Conservation (phyloP, 768 basidiomycete species). For the Boletus sp. region DNA sequence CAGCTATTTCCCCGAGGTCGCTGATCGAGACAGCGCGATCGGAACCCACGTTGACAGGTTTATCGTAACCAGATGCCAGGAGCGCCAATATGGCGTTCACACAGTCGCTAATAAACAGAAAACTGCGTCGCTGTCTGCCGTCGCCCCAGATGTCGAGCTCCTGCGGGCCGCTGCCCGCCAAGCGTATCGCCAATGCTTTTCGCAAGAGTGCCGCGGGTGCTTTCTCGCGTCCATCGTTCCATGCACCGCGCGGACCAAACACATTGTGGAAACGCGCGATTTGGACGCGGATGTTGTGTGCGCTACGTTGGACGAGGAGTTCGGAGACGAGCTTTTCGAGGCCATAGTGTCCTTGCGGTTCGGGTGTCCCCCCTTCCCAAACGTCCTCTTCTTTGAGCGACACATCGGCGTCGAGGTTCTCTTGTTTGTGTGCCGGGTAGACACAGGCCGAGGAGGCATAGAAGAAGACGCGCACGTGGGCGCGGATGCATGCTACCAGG, state of each 20-base stretch:
- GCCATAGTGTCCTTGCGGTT: slow-evolving; percentile 56
- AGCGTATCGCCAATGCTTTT: slow-evolving; percentile 41
- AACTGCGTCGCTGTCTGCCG: slow-evolving; percentile 51
- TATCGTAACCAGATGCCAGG: slow-evolving; percentile 34
- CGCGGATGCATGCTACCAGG: slow-evolving; percentile 36
- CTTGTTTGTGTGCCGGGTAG: slow-evolving; percentile 47
- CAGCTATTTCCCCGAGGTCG: slow-evolving; percentile 41
- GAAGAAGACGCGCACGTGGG: slow-evolving; percentile 43
- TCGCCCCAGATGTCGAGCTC: slow-evolving; percentile 57
- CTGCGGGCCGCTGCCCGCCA: slow-evolving; percentile 1
- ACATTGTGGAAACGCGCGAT: slow-evolving; percentile 60
- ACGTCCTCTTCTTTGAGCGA: slow-evolving; percentile 47
- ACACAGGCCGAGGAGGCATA: slow-evolving; percentile 61
- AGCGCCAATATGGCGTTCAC: slow-evolving; percentile 48
- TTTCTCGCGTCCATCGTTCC: slow-evolving; percentile 55
- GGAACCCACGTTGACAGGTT: slow-evolving; percentile 52
- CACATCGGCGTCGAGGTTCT: slow-evolving; percentile 30
- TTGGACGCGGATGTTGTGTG: slow-evolving; percentile 34
- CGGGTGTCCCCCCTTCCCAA: slow-evolving; percentile 36
- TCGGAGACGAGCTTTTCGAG: slow-evolving; percentile 55
- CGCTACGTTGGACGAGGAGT: slow-evolving; percentile 37
- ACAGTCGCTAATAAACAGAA: slow-evolving; percentile 53
- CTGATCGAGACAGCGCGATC: slow-evolving; percentile 40
- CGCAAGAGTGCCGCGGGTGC: slow-evolving; percentile 55
- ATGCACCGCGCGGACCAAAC: slow-evolving; percentile 52